These are phyloP conservation scores for Talaromyces albobiverticillius DNA, from an alignment of 2,329 filamentous ascomycete genomes.

Conservation along the genomic window DNA sequence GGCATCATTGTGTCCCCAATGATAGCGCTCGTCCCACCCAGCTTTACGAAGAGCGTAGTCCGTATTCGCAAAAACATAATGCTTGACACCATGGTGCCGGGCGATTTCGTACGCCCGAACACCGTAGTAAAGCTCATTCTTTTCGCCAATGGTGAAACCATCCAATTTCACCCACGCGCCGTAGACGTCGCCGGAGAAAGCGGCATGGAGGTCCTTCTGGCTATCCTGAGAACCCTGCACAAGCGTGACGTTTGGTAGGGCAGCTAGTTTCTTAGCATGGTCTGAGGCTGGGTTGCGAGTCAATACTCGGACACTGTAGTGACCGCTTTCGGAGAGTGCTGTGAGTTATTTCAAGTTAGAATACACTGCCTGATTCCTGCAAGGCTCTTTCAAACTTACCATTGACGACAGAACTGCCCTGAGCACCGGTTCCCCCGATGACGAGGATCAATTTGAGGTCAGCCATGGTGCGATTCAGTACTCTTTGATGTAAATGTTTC, in stretches of 20 bases:
- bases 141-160: constrained; percentile 45
- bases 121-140: constrained; percentile 35
- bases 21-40: constrained; percentile 13
- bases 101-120: constrained; percentile 42
- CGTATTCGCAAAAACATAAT: constrained; percentile 37
- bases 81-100: constrained; percentile 41
- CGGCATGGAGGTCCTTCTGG: constrained; percentile 43
- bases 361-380: too few relatives aligned
- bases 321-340: constrained; percentile 20
- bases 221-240: constrained; percentile 47
- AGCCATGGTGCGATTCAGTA: not conserved
- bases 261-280: constrained; percentile 43
- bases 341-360: constrained; percentile 1
- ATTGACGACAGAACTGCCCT: constrained; percentile 49
- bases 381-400: constrained; percentile 23
- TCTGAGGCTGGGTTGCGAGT: constrained; percentile 46
- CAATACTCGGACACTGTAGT: constrained; percentile 47
- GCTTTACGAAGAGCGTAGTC: constrained; percentile 14
- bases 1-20: constrained; percentile 11
- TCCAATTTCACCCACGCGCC: constrained; percentile 54
- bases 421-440: constrained; percentile 53
- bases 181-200: constrained; percentile 44
- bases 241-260: constrained; percentile 47
- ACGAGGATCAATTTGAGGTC: constrained; percentile 21
- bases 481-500: constrained; percentile 20